Evolutionary conservation across 345 rosid genomes (phyloP), one percentile per base, ranked within the genome.

Genomic region (Mangifera indica): DNA sequence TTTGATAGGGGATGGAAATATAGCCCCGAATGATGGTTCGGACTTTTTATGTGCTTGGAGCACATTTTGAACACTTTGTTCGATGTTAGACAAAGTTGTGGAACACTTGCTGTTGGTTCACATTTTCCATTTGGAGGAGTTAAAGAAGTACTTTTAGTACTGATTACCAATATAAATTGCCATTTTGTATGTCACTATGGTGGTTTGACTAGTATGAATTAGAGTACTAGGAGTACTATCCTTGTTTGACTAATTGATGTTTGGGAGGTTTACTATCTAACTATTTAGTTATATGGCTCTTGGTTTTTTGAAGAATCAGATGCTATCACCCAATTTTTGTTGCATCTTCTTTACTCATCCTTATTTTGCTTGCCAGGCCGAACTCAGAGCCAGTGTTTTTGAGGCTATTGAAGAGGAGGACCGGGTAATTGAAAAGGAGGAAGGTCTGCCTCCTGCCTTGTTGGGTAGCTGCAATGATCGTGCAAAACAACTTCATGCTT

Each of bases 371-470:
- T 76, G 57, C 53, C 63, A 95, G 99, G 98, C 96, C 81, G 99
- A 95, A 86, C 92, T 93, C 1, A 86, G 98, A 72, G 98, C 98
- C 26, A 93, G 97, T 82, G 98, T 95, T 10, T 95, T 93, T 74
- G 99, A 88, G 83, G 99, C 99, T 56, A 95, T 95, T 21, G 98
- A 95, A 84, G 96, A 93, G 83, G 99, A 95, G 71, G 99, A 93
- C 79, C 81, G 66, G 22, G 94, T 91, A 17, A 76, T 89, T 70
- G 97, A 96, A 44, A 87, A 78, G 46, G 91, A 88, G 0, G 95
- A 92, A 78, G 93, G 89, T 5, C 75, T 92, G 26, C 94, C 96
- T 72, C 94, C 96, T 76, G 97, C 99, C 48, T 75, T 95, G 71
- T 75, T 95, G 85, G 99, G 98, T 37, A 95, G 96, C 88, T 95